Percentiles rank a stretch among this genome's conserved stretches.
These are phyloP conservation scores for Clarireedia monteithiana DNA, from an alignment of 2,329 filamentous ascomycete genomes.

Conservation along the genomic window DNA sequence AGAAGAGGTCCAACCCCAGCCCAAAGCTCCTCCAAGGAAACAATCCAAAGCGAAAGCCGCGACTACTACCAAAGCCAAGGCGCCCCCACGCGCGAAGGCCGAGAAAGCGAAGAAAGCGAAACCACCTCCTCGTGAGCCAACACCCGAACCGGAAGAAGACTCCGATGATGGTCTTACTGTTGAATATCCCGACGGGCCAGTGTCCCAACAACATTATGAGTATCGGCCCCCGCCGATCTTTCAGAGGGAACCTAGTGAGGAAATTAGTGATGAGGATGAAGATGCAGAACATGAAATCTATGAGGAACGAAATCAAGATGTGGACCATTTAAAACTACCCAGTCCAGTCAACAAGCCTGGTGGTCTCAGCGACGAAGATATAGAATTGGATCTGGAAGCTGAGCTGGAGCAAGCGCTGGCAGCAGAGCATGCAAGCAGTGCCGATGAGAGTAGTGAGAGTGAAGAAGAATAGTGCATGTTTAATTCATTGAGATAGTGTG, in stretches of 20 bases:
- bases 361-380: slow-evolving; percentile 26
- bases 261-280: slow-evolving; percentile 40
- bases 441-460: slow-evolving; percentile 28
- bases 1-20: slow-evolving; percentile 7
- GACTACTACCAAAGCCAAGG: slow-evolving; percentile 23
- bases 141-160: slow-evolving; percentile 32
- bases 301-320: slow-evolving; percentile 27
- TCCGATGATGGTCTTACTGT: slow-evolving; percentile 50
- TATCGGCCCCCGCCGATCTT: slow-evolving; percentile 23
- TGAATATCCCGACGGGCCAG: slow-evolving; percentile 49
- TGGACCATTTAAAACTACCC: slow-evolving; percentile 42
- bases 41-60: slow-evolving; percentile 24
- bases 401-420: slow-evolving; percentile 28
- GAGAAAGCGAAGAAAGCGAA: slow-evolving; percentile 30
- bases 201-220: slow-evolving; percentile 22
- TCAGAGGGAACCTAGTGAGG: slow-evolving; percentile 23
- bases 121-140: slow-evolving; percentile 24
- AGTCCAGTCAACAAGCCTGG: slow-evolving; percentile 40
- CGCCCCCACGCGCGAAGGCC: slow-evolving; percentile 24
- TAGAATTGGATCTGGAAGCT: slow-evolving; percentile 29
- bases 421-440: slow-evolving; percentile 10
- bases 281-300: slow-evolving; percentile 38
- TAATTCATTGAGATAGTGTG: background rate
- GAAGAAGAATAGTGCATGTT: slow-evolving; percentile 27
- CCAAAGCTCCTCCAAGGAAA: slow-evolving; percentile 19